Evolutionary conservation across 306 rosid genomes (phyloP).

Genomic region (Alnus glutinosa): DNA sequence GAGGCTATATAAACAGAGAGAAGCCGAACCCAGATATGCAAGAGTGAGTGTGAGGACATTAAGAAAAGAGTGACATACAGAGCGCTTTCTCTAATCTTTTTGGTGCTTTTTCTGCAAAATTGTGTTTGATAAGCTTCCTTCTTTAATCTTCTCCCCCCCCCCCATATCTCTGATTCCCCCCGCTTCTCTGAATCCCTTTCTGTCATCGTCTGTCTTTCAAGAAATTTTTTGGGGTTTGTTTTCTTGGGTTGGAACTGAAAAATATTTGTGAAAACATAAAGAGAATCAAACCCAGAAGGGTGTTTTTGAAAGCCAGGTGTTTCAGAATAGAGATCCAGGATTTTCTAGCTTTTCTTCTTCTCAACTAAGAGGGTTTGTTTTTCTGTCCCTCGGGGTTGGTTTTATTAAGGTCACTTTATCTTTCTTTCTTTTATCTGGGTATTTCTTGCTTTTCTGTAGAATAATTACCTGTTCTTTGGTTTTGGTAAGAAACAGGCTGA

Average conservation of each 20-base stretch:
- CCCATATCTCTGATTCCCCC: slow-evolving; percentile 15
- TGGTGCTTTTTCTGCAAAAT: not conserved
- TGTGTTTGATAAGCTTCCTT: slow-evolving; percentile 2
- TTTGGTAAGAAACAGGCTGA: slow-evolving; percentile 34
- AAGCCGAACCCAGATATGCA: slow-evolving; percentile 1
- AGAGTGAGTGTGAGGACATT: slow-evolving; percentile 30
- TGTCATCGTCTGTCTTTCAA: slow-evolving; percentile 38
- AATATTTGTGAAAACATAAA: not conserved
- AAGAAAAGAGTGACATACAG: not conserved
- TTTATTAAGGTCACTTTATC: slow-evolving; percentile 23
- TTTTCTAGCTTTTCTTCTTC: slow-evolving; percentile 1
- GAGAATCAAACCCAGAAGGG: slow-evolving; percentile 10
- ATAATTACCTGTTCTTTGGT: slow-evolving; percentile 29
- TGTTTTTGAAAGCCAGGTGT: slow-evolving; percentile 34
- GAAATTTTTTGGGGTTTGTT: not conserved
- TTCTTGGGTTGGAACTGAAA: not conserved
- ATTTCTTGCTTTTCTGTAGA: not conserved
- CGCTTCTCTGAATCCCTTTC: slow-evolving; percentile 42
- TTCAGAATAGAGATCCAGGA: slow-evolving; percentile 37
- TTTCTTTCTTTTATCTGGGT: not conserved
- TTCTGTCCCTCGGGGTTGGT: slow-evolving; percentile 24
- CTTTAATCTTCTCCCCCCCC: not conserved
- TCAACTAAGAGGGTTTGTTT: slow-evolving; percentile 37
- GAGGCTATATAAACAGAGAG: slow-evolving; percentile 37
- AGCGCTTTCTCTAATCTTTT: not conserved